A percentile compares a stretch with the other conserved stretches of the same genome.
These are phyloP conservation scores for Nannochloropsis oceanica DNA, from an alignment of 108 stramenopile species.

Conservation along the genomic window DNA sequence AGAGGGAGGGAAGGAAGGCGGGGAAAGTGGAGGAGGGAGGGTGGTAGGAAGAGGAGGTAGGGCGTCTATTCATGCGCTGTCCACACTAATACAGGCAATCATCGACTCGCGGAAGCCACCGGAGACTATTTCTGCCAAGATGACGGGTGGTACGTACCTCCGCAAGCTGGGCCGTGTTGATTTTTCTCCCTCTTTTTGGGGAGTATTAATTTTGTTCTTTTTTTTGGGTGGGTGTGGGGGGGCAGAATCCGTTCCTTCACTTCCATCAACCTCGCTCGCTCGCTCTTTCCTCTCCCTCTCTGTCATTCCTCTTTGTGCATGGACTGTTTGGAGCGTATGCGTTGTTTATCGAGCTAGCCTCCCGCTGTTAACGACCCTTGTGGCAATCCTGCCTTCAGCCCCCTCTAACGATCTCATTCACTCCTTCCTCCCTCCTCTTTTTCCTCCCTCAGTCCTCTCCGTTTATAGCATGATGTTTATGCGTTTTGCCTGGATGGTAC, in stretches of 20 bases:
- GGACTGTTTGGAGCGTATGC: no score
- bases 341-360: no score
- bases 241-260: no score
- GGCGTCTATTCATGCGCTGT: neutral
- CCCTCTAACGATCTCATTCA: neutral
- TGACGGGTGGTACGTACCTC: constrained; percentile 3
- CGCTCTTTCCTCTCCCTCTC: neutral
- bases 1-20: neutral
- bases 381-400: no score
- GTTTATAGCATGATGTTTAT: constrained; percentile 26
- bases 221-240: neutral
- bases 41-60: neutral
- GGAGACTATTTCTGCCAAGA: constrained; percentile 22
- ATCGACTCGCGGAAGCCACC: constrained; percentile 22
- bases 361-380: no score
- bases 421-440: neutral
- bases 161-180: no score
- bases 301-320: neutral
- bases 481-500: constrained; percentile 33
- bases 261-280: neutral
- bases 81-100: neutral
- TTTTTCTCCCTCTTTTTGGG: no score
- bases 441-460: neutral
- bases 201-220: no score
- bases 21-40: neutral